A percentile compares a stretch with the other conserved stretches of the same genome.
Conservation (phyloP, 2,329 filamentous ascomycete species). For the Lecanicillium sp. region DNA sequence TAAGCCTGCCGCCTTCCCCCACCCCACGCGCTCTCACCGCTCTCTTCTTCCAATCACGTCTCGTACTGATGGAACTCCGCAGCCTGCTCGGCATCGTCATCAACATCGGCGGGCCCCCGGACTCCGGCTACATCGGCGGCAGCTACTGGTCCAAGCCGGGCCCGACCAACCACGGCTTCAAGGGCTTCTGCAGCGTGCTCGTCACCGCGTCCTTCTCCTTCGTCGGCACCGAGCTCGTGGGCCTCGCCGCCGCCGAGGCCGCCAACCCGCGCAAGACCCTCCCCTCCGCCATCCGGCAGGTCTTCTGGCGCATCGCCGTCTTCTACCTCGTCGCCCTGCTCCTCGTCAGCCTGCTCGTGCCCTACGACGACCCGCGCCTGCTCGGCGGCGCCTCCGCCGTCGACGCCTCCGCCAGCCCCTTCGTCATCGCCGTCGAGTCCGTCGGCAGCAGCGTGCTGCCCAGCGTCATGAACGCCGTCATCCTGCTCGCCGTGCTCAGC, state of each 20-base stretch:
- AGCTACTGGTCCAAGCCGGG: constrained; percentile 37
- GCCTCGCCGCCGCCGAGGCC: constrained; percentile 47
- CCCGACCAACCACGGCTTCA: constrained; percentile 40
- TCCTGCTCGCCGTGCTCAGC: constrained; percentile 53
- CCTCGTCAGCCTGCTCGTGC: constrained; percentile 39
- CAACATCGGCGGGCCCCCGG: constrained; percentile 34
- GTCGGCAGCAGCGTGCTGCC: constrained; percentile 51
- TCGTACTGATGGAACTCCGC: neutral
- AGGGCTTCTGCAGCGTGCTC: constrained; percentile 46
- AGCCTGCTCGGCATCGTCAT: constrained; percentile 23
- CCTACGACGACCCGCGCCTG: constrained; percentile 32
- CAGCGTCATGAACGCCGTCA: constrained; percentile 57
- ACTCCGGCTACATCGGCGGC: constrained; percentile 21
- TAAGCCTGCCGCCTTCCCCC: constrained; percentile 13
- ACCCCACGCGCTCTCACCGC: neutral
- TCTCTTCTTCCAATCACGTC: neutral
- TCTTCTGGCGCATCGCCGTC: constrained; percentile 44
- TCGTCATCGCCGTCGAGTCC: constrained; percentile 52
- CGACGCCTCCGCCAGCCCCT: constrained; percentile 43
- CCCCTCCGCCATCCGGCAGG: constrained; percentile 41
- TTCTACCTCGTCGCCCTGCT: constrained; percentile 42
- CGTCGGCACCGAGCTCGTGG: constrained; percentile 47
- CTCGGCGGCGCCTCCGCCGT: constrained; percentile 32
- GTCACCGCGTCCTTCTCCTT: constrained; percentile 50
- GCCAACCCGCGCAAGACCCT: constrained; percentile 44